These are phyloP conservation scores for Pythium rishiriense DNA, from an alignment of 352 stramenopile genomes.

Conservation along the genomic window DNA sequence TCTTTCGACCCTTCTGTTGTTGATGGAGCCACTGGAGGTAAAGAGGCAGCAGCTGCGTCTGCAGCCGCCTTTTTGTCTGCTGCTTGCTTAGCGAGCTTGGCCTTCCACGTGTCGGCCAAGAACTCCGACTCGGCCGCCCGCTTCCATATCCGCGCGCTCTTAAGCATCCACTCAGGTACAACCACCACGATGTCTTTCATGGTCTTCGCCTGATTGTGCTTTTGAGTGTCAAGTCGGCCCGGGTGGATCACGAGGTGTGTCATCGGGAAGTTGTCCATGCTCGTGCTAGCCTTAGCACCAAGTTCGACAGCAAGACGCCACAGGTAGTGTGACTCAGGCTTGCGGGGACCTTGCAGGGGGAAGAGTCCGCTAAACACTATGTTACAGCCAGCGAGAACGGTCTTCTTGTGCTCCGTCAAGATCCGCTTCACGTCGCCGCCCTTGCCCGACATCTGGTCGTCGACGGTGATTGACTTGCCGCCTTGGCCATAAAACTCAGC, in stretches of 20 bases:
- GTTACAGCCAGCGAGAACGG: slow-evolving; percentile 56
- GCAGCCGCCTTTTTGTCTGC: slow-evolving; percentile 12
- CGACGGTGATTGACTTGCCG: slow-evolving; percentile 48
- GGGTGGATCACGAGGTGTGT: slow-evolving; percentile 88
- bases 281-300: slow-evolving; percentile 64
- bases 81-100: slow-evolving; percentile 32
- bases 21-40: background rate
- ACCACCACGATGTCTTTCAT: slow-evolving; percentile 66
- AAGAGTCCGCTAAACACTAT: slow-evolving; percentile 87
- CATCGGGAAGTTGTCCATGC: slow-evolving; percentile 68
- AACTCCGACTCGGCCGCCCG: slow-evolving; percentile 64
- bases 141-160: slow-evolving; percentile 72
- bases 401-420: slow-evolving; percentile 66
- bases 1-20: background rate
- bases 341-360: slow-evolving; percentile 51
- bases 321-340: slow-evolving; percentile 67
- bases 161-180: slow-evolving; percentile 79
- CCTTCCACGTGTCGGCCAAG: slow-evolving; percentile 63
- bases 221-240: slow-evolving; percentile 75
- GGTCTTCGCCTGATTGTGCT: slow-evolving; percentile 71
- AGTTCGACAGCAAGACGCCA: slow-evolving; percentile 78
- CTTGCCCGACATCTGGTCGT: slow-evolving; percentile 72
- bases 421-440: slow-evolving; percentile 71
- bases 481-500: slow-evolving; percentile 54
- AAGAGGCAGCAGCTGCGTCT: background rate